Percentiles rank a stretch among this genome's conserved stretches.
These are phyloP conservation scores for Phaeosphaeriaceae sp. DNA, from an alignment of 2,329 filamentous ascomycete genomes.

Conservation along the genomic window DNA sequence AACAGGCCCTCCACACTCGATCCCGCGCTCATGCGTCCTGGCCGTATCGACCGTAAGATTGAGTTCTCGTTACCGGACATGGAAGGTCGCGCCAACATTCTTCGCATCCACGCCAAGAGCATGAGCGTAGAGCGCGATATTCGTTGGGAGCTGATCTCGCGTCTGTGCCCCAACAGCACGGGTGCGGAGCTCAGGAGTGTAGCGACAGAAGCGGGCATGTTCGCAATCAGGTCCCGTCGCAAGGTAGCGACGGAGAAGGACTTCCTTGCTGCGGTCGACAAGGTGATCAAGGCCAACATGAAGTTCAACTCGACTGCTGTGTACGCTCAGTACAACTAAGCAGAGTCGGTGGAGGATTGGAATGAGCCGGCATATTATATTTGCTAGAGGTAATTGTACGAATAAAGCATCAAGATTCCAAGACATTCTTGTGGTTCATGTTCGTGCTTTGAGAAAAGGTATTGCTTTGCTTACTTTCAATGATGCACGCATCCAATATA, in stretches of 20 bases:
- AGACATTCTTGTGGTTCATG: no score
- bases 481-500: conserved; percentile 40
- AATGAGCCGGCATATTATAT: not conserved
- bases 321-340: conserved; percentile 98
- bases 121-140: conserved; percentile 99
- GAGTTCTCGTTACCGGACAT: conserved; percentile 98
- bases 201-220: conserved; percentile 98
- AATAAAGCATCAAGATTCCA: not conserved
- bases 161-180: conserved; percentile 95
- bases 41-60: conserved; percentile 98
- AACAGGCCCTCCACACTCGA: conserved; percentile 95
- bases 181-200: conserved; percentile 96
- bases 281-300: conserved; percentile 98
- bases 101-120: conserved; percentile 98
- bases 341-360: not conserved
- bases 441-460: conserved; percentile 10
- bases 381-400: not conserved
- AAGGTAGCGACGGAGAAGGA: conserved; percentile 99
- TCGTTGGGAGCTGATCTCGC: conserved; percentile 97
- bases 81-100: conserved; percentile 95
- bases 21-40: conserved; percentile 95
- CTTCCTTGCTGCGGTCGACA: conserved; percentile 96
- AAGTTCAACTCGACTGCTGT: conserved; percentile 99
- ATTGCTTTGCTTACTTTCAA: conserved; percentile 10
- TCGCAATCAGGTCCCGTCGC: conserved; percentile 89